phyloP scores from a whole-genome alignment of 1,284 basidiomycete species.

The Neonothopanus nambi region DNA sequence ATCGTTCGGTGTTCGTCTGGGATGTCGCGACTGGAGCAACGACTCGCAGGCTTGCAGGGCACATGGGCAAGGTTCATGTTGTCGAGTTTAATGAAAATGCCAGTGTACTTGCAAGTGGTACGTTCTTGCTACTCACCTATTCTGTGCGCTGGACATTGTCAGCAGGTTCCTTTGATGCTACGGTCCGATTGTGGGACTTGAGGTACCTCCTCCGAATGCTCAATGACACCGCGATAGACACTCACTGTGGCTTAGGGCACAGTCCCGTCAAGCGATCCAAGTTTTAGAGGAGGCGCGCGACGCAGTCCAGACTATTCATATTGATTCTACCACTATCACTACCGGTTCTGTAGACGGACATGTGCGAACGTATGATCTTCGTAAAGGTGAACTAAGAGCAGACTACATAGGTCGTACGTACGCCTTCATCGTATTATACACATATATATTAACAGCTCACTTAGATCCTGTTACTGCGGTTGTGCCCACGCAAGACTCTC shows the following conservation, averaged over 20 bases:
- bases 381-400: constrained; percentile 84
- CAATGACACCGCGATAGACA: background rate
- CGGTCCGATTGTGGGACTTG: constrained; percentile 88
- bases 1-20: constrained; percentile 92
- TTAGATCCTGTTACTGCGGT: constrained; percentile 86
- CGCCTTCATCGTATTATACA: constrained; percentile 1
- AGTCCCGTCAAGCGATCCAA: constrained; percentile 85
- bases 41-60: constrained; percentile 80
- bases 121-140: constrained; percentile 20
- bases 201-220: constrained; percentile 42
- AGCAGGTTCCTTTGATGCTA: constrained; percentile 84
- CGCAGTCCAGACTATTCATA: constrained; percentile 80
- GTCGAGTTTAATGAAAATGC: constrained; percentile 91
- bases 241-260: constrained; percentile 52
- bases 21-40: constrained; percentile 89
- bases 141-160: background rate
- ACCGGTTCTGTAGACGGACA: constrained; percentile 90
- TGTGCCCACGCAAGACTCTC: constrained; percentile 70
- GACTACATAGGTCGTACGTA: constrained; percentile 90
- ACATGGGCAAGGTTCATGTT: constrained; percentile 87
- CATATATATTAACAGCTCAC: constrained; percentile 9
- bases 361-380: constrained; percentile 90
- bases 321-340: constrained; percentile 65
- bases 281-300: constrained; percentile 88
- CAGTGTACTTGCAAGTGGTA: constrained; percentile 84